Evolutionary conservation across 768 basidiomycete species (phyloP).

Genomic region (Mycena maculata): DNA sequence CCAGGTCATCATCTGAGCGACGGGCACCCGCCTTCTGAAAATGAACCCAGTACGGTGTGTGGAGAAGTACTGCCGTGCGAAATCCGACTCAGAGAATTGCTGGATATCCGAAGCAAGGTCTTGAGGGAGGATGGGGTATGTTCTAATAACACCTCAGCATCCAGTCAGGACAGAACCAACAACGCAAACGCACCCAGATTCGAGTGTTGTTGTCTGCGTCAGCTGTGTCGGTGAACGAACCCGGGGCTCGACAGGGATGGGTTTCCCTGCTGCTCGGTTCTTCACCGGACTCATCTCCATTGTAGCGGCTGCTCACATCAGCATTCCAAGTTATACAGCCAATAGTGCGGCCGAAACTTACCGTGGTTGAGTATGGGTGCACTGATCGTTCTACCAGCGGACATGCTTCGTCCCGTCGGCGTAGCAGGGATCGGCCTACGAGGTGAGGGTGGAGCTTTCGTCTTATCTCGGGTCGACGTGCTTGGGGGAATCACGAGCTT

Average conservation of each 20-base stretch:
- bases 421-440: conserved; percentile 56
- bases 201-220: conserved; percentile 58
- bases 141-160: conserved; percentile 53
- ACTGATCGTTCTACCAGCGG: conserved; percentile 75
- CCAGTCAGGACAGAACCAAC: conserved; percentile 26
- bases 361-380: conserved; percentile 77
- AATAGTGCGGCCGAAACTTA: conserved; percentile 45
- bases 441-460: conserved; percentile 54
- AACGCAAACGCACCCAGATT: conserved; percentile 70
- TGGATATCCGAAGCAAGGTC: conserved; percentile 88
- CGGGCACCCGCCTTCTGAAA: conserved; percentile 83
- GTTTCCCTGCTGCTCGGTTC: conserved; percentile 67
- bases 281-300: conserved; percentile 81
- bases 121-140: conserved; percentile 81
- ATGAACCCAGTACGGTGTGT: conserved; percentile 91
- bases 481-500: conserved; percentile 41
- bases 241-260: conserved; percentile 67
- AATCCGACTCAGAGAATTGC: conserved; percentile 88
- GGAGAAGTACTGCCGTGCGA: conserved; percentile 89
- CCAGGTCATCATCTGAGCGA: conserved; percentile 92
- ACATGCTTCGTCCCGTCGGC: conserved; percentile 48
- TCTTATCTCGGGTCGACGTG: conserved; percentile 44
- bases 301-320: conserved; percentile 64
- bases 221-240: conserved; percentile 40
- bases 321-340: conserved; percentile 23